A percentile compares a stretch with the other conserved stretches of the same genome.
phyloP scores from a whole-genome alignment of 2,329 filamentous ascomycete species.

The Elsinoe fawcettii region DNA sequence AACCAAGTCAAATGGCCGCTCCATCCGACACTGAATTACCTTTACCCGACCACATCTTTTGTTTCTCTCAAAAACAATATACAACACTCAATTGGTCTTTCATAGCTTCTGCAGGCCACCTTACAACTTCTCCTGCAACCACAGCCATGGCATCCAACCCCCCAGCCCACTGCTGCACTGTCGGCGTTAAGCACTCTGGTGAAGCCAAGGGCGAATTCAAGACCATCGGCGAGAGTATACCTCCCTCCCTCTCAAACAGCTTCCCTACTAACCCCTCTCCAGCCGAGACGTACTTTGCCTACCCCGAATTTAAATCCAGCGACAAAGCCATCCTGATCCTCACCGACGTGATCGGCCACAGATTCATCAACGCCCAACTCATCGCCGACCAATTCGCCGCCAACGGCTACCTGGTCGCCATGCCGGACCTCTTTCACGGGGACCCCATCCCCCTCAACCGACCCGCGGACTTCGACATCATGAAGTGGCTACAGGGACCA shows the following conservation, averaged over 20 bases:
- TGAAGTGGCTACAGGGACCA: constrained; percentile 40
- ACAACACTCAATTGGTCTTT: not conserved
- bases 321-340: constrained; percentile 50
- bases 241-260: not conserved
- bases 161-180: constrained; percentile 32
- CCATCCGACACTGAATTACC: not conserved
- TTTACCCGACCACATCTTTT: constrained; percentile 2
- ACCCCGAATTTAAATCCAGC: constrained; percentile 45
- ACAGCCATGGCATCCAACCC: constrained; percentile 31
- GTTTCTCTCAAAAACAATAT: not conserved
- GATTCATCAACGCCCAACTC: constrained; percentile 44
- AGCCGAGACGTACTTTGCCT: constrained; percentile 51
- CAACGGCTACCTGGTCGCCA: constrained; percentile 61
- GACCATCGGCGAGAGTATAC: constrained; percentile 28
- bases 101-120: not conserved
- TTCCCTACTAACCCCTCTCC: constrained; percentile 12
- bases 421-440: constrained; percentile 65
- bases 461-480: constrained; percentile 42
- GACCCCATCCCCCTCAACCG: constrained; percentile 51
- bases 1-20: not conserved
- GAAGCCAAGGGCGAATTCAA: constrained; percentile 29
- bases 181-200: constrained; percentile 33
- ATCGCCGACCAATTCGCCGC: constrained; percentile 68
- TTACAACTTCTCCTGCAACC: not conserved
- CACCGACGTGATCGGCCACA: constrained; percentile 52